Percentiles rank a stretch among this genome's conserved stretches.
phyloP scores from a whole-genome alignment of 2,329 filamentous ascomycete genomes.

The Waltergamsia citrina region DNA sequence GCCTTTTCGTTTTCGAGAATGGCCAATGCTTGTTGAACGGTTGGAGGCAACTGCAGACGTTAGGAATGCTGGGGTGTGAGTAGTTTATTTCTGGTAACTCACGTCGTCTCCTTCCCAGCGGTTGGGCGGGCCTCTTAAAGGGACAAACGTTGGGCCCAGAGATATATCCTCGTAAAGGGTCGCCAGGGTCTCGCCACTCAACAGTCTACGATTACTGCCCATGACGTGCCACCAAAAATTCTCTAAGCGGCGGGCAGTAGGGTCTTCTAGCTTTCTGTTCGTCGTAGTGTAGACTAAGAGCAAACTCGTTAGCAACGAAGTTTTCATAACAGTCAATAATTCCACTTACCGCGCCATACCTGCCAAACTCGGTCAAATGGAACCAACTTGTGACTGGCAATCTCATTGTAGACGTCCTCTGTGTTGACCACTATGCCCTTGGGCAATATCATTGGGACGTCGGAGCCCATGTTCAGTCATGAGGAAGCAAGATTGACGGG shows the following conservation, averaged over 20 bases:
- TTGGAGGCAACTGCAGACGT: constrained; percentile 14
- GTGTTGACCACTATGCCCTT: constrained; percentile 49
- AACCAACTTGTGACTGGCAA: constrained; percentile 39
- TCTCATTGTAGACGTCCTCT: constrained; percentile 39
- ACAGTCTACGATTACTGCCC: constrained; percentile 44
- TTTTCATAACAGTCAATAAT: constrained; percentile 5
- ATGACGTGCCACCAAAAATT: constrained; percentile 61
- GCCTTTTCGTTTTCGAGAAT: constrained; percentile 12
- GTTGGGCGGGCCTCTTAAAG: constrained; percentile 41
- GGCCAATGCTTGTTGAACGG: constrained; percentile 13
- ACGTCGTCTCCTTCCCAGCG: constrained; percentile 43
- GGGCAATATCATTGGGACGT: constrained; percentile 37
- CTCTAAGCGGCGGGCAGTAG: constrained; percentile 52
- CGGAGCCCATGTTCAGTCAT: constrained; percentile 25
- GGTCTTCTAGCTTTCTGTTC: constrained; percentile 47
- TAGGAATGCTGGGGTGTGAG: neutral
- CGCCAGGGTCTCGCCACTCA: constrained; percentile 45
- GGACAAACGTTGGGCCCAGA: constrained; percentile 45
- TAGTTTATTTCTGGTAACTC: constrained; percentile 9
- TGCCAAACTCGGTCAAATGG: constrained; percentile 43
- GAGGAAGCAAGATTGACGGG: too few relatives aligned
- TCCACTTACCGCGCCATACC: constrained; percentile 46
- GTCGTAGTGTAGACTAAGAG: constrained; percentile 49
- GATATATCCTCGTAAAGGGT: constrained; percentile 49
- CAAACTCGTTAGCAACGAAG: neutral